phyloP scores from a whole-genome alignment of 2,329 filamentous ascomycete species.

The Aureobasidium sp. region DNA sequence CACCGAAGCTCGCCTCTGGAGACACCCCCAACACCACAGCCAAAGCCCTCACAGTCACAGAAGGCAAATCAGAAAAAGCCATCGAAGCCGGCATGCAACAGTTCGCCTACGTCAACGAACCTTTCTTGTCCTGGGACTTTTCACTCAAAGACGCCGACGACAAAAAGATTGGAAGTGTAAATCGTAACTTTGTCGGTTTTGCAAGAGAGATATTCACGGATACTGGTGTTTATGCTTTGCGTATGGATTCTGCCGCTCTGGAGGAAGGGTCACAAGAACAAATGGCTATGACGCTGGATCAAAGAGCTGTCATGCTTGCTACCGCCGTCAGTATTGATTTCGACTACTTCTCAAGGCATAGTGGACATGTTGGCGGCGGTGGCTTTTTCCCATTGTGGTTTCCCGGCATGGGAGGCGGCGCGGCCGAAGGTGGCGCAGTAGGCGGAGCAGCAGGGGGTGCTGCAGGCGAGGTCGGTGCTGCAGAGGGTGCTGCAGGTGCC shows the following conservation, averaged over 20 bases:
- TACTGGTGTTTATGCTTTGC: slow-evolving; percentile 56
- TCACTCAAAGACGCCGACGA: slow-evolving; percentile 46
- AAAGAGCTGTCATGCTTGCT: slow-evolving; percentile 59
- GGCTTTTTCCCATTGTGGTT: slow-evolving; percentile 50
- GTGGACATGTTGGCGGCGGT: slow-evolving; percentile 36
- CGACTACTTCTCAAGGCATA: slow-evolving; percentile 60
- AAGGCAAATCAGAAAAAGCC: slow-evolving; percentile 25
- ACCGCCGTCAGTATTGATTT: slow-evolving; percentile 60
- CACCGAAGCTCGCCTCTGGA: slow-evolving; percentile 35
- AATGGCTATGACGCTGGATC: slow-evolving; percentile 57
- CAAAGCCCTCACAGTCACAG: slow-evolving; percentile 39
- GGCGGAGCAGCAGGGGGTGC: slow-evolving; percentile 29
- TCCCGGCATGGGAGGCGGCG: slow-evolving; percentile 34
- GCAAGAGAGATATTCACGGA: slow-evolving; percentile 60
- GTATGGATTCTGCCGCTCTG: slow-evolving; percentile 54
- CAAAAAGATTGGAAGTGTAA: slow-evolving; percentile 53
- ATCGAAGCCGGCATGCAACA: slow-evolving; percentile 47
- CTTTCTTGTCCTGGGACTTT: slow-evolving; percentile 60
- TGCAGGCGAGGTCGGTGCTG: slow-evolving; percentile 23
- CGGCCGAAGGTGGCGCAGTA: slow-evolving; percentile 33
- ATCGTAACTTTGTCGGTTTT: slow-evolving; percentile 57
- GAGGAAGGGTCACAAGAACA: slow-evolving; percentile 17
- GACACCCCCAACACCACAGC: slow-evolving; percentile 43
- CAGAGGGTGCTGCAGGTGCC: slow-evolving; percentile 29
- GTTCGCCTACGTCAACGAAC: slow-evolving; percentile 57